Conservation (phyloP, 2,329 filamentous ascomycete species). For the Drechslerella stenobrocha region DNA sequence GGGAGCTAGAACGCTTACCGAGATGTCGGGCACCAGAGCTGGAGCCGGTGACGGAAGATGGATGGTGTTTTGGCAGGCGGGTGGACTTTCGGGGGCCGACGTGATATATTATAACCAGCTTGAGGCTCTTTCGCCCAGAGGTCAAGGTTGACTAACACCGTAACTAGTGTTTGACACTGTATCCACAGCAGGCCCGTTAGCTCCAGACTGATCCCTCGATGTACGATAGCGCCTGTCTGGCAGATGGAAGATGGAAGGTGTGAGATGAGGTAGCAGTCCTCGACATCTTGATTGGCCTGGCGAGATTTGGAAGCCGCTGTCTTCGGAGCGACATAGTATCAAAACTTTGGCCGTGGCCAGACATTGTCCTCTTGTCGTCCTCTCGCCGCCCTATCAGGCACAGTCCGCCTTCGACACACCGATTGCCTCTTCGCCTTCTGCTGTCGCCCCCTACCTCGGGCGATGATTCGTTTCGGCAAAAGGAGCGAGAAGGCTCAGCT, state of each 20-base stretch:
- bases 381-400: no score
- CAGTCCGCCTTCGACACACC: neutral
- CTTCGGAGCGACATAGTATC: neutral
- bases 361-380: no score
- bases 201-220: neutral
- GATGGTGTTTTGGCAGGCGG: no score
- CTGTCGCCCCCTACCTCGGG: neutral
- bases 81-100: neutral
- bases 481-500: constrained; percentile 1
- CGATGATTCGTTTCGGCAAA: constrained; percentile 4
- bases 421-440: neutral
- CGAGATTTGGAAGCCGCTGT: neutral
- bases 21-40: neutral
- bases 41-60: no score
- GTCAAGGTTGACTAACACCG: neutral
- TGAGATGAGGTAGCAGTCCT: no score
- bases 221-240: neutral
- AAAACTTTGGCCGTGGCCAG: no score
- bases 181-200: neutral
- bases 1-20: neutral
- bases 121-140: neutral
- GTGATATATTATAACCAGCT: constrained; percentile 1
- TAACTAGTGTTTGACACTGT: neutral
- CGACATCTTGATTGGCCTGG: no score
- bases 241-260: neutral